Conservation (phyloP, 2,329 filamentous ascomycete species). For the Hypoxylon sp. region DNA sequence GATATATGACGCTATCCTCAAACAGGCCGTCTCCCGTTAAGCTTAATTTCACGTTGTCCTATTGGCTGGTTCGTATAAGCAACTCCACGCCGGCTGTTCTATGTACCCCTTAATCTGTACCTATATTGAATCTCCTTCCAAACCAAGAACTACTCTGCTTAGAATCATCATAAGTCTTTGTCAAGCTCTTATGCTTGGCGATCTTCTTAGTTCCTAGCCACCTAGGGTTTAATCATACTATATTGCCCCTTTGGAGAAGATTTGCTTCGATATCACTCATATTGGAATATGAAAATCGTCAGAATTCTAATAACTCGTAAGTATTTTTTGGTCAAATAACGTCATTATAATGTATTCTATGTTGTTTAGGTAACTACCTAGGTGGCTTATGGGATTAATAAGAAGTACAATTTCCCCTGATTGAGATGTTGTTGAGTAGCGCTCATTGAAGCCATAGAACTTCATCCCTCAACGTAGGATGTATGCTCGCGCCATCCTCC, state of each 20-base stretch:
- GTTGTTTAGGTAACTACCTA: neutral
- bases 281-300: neutral
- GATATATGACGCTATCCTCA: constrained; percentile 3
- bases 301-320: neutral
- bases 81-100: neutral
- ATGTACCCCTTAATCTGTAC: constrained; percentile 10
- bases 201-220: neutral
- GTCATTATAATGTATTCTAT: neutral
- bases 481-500: neutral
- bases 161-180: neutral
- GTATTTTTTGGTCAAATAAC: neutral
- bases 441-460: neutral
- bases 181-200: neutral
- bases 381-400: neutral
- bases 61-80: constrained; percentile 32
- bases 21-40: constrained; percentile 10
- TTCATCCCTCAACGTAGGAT: neutral
- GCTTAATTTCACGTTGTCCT: neutral
- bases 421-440: neutral
- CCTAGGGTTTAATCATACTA: neutral
- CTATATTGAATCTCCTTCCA: constrained; percentile 23
- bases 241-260: neutral
- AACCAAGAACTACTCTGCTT: constrained; percentile 4
- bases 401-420: neutral
- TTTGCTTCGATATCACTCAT: neutral